phyloP scores from a whole-genome alignment of 116 monocot genomes.

The Phalaenopsis hybrid region DNA sequence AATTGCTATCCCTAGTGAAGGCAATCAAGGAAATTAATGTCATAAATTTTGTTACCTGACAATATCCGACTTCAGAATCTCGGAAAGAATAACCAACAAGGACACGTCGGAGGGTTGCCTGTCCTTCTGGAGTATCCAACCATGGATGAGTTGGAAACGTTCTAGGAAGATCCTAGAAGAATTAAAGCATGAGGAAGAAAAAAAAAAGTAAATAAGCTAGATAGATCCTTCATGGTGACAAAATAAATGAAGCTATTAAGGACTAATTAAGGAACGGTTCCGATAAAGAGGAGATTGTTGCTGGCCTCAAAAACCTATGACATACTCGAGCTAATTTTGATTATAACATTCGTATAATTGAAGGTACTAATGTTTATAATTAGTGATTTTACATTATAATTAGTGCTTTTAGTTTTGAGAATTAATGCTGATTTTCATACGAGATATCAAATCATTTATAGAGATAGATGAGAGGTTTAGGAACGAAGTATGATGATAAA shows the following conservation, averaged over 20 bases:
- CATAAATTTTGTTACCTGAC: slow-evolving; percentile 46
- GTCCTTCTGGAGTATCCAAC: slow-evolving; percentile 87
- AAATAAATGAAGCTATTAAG: not conserved
- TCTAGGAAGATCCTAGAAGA: slow-evolving; percentile 79
- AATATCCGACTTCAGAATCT: slow-evolving; percentile 97
- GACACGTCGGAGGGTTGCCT: slow-evolving; percentile 82
- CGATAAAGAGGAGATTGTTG: not conserved
- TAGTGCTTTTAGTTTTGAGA: too few species aligned
- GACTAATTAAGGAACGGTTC: not conserved
- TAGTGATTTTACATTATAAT: too few species aligned
- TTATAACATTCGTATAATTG: too few species aligned
- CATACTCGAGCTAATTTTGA: too few species aligned
- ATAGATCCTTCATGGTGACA: not conserved
- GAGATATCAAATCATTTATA: too few species aligned
- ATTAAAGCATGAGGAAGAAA: not conserved
- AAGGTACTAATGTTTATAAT: too few species aligned
- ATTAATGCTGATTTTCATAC: too few species aligned
- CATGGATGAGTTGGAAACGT: slow-evolving; percentile 93
- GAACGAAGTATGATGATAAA: too few species aligned
- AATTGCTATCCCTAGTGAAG: not conserved
- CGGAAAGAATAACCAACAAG: slow-evolving; percentile 98
- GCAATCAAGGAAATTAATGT: not conserved
- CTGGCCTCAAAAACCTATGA: too few species aligned
- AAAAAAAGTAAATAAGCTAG: not conserved
- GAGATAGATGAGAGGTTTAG: too few species aligned